These are phyloP conservation scores for Argentina anserina DNA, from an alignment of 306 rosid genomes.

Conservation along the genomic window DNA sequence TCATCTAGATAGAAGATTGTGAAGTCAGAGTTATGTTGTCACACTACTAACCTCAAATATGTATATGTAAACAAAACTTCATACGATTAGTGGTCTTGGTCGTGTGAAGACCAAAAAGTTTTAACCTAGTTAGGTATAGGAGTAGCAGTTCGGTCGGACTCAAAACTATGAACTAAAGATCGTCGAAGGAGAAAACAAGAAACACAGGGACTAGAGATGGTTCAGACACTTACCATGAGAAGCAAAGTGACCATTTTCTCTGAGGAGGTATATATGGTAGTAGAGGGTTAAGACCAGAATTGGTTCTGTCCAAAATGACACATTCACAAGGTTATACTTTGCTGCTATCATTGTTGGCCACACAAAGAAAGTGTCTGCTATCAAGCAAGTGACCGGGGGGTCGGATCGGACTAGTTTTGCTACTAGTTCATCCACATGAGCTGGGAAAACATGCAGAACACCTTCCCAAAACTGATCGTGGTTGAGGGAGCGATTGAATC, in stretches of 20 bases:
- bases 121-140: not conserved
- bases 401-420: slow-evolving; percentile 17
- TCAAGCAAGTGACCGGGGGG: slow-evolving; percentile 28
- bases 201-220: not conserved
- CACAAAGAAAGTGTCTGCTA: slow-evolving; percentile 26
- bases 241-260: slow-evolving; percentile 27
- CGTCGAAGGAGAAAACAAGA: not conserved
- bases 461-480: slow-evolving; percentile 25
- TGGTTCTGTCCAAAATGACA: slow-evolving; percentile 36
- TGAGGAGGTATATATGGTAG: slow-evolving; percentile 27
- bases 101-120: not conserved
- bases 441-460: slow-evolving; percentile 10
- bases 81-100: no score
- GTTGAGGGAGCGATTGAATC: slow-evolving; percentile 26
- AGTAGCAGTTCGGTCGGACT: not conserved
- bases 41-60: not conserved
- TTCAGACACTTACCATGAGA: slow-evolving; percentile 8
- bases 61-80: not conserved
- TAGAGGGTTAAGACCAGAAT: slow-evolving; percentile 24
- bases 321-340: slow-evolving; percentile 24
- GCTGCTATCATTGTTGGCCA: slow-evolving; percentile 26
- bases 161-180: not conserved
- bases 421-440: slow-evolving; percentile 30
- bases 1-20: no score
- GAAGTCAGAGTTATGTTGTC: not conserved